Evolutionary conservation across 306 rosid genomes (phyloP).

Genomic region (Glycine latifolia): DNA sequence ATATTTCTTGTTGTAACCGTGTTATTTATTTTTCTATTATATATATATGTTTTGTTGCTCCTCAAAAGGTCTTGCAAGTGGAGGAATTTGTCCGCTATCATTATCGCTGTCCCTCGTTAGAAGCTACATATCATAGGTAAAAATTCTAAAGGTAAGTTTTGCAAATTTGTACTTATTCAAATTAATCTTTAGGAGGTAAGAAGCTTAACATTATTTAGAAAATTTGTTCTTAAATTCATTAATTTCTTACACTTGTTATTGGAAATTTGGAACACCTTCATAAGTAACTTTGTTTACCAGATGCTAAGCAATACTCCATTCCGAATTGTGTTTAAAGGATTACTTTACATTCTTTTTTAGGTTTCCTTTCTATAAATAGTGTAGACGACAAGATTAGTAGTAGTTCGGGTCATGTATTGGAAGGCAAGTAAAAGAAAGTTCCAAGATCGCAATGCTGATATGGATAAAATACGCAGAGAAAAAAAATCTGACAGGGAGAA

Average conservation of each 20-base stretch:
- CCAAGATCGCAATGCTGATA: background rate
- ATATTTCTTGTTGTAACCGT: background rate
- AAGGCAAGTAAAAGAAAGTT: slow-evolving; percentile 15
- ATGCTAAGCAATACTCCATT: background rate
- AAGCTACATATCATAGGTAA: background rate
- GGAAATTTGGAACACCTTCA: background rate
- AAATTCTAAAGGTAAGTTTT: background rate
- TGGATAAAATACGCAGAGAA: background rate
- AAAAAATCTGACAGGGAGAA: slow-evolving; percentile 3
- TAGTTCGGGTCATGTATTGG: background rate
- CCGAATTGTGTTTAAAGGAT: background rate
- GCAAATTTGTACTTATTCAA: background rate
- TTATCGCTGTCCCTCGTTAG: background rate
- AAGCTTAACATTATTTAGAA: background rate
- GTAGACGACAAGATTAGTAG: background rate
- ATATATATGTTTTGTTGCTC: background rate
- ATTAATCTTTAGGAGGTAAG: background rate
- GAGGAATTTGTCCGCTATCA: background rate
- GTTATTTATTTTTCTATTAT: background rate
- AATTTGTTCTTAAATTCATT: background rate
- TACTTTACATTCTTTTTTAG: background rate
- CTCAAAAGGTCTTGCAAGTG: background rate
- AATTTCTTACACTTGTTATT: background rate
- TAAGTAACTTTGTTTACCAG: background rate
- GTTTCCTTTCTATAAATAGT: background rate